These are phyloP conservation scores for Auriscalpium microsporum DNA, from an alignment of 768 basidiomycete genomes.

Conservation along the genomic window DNA sequence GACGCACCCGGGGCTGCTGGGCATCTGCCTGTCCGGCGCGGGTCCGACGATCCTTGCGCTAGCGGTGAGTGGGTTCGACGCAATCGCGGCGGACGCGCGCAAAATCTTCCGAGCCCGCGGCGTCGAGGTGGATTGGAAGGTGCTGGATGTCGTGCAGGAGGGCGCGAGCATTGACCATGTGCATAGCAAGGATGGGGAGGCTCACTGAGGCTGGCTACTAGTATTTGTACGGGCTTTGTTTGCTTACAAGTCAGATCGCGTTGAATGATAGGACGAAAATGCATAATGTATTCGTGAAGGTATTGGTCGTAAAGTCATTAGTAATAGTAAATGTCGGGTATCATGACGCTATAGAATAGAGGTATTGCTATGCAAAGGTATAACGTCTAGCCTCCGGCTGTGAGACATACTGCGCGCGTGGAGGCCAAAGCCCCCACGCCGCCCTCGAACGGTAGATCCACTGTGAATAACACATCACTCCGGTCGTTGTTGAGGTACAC, in stretches of 20 bases:
- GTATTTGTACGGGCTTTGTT: no score
- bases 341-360: no score
- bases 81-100: constrained; percentile 76
- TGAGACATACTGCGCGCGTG: constrained; percentile 86
- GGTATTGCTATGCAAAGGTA: not conserved
- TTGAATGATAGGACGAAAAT: no score
- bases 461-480: constrained; percentile 84
- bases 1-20: constrained; percentile 89
- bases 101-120: constrained; percentile 61
- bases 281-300: no score
- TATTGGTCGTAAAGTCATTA: no score
- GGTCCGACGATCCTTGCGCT: constrained; percentile 96
- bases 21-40: constrained; percentile 96
- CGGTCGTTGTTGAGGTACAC: constrained; percentile 90
- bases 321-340: no score
- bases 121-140: constrained; percentile 85
- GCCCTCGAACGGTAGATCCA: constrained; percentile 71
- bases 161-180: constrained; percentile 26
- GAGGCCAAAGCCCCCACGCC: constrained; percentile 63
- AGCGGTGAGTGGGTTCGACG: constrained; percentile 76
- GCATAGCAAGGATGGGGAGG: not conserved
- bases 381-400: constrained; percentile 34
- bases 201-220: no score
- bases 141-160: constrained; percentile 55
- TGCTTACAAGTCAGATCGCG: no score